Evolutionary conservation across 345 rosid species (phyloP).

Genomic region (Rhodamnia rubescens): DNA sequence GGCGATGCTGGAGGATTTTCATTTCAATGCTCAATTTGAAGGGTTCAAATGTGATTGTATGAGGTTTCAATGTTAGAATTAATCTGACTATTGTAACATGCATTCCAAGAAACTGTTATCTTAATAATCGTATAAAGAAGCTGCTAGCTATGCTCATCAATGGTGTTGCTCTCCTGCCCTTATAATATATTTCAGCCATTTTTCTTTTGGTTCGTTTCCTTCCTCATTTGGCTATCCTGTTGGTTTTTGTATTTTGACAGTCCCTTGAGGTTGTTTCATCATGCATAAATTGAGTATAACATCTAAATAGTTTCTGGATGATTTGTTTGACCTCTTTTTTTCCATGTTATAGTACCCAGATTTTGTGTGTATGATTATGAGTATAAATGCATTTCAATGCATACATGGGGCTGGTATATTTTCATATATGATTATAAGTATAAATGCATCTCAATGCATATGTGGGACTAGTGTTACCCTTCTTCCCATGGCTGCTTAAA

Average conservation of each 20-base stretch:
- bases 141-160: not conserved
- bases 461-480: not conserved
- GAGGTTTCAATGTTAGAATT: not conserved
- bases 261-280: not conserved
- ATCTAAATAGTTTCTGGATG: not conserved
- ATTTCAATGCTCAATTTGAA: not conserved
- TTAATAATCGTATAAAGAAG: not conserved
- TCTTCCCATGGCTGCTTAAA: not conserved
- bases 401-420: not conserved
- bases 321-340: not conserved
- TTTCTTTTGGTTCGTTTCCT: not conserved
- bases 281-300: not conserved
- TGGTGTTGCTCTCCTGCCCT: not conserved
- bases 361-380: not conserved
- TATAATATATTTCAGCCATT: not conserved
- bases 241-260: not conserved
- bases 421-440: not conserved
- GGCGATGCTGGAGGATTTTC: not conserved
- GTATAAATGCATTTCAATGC: not conserved
- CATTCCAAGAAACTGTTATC: not conserved
- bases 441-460: not conserved
- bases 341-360: not conserved
- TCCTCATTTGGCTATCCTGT: not conserved
- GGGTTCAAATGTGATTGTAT: not conserved
- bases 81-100: not conserved